phyloP scores from a whole-genome alignment of 306 rosid species.

The Crataegus laevigata region DNA sequence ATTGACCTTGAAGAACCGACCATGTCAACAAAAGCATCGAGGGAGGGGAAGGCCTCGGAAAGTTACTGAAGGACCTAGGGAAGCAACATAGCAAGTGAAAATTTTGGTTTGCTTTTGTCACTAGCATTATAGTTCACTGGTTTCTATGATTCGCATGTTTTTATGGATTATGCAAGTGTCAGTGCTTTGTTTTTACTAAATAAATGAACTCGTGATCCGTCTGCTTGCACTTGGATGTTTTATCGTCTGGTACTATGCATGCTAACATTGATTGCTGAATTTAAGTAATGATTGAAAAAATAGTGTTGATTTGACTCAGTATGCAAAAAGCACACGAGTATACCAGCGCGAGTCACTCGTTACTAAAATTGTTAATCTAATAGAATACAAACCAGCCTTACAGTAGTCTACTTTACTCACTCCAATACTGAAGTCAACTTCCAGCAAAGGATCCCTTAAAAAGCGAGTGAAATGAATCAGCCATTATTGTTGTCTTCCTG shows the following conservation, averaged over 20 bases:
- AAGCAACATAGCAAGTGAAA: neutral
- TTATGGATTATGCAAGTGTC: no score
- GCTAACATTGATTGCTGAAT: no score
- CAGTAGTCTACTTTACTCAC: neutral
- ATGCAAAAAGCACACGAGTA: no score
- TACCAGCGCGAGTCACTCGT: no score
- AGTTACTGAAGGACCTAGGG: neutral
- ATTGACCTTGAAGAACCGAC: neutral
- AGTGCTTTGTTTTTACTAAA: no score
- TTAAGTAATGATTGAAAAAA: no score
- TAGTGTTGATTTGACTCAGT: no score
- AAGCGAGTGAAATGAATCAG: slow-evolving; percentile 25
- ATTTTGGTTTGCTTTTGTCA: neutral
- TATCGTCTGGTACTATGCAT: no score
- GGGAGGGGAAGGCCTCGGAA: neutral
- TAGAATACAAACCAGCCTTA: neutral
- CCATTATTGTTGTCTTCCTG: slow-evolving; percentile 28
- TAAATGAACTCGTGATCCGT: no score
- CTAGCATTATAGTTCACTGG: neutral
- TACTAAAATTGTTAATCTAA: no score
- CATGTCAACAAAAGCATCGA: neutral
- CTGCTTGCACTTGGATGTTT: no score
- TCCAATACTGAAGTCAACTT: neutral
- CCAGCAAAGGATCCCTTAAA: slow-evolving; percentile 2
- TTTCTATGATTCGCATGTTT: neutral